Base-by-base conservation (phyloP, 768 basidiomycete species). In the Mycena metata region DNA sequence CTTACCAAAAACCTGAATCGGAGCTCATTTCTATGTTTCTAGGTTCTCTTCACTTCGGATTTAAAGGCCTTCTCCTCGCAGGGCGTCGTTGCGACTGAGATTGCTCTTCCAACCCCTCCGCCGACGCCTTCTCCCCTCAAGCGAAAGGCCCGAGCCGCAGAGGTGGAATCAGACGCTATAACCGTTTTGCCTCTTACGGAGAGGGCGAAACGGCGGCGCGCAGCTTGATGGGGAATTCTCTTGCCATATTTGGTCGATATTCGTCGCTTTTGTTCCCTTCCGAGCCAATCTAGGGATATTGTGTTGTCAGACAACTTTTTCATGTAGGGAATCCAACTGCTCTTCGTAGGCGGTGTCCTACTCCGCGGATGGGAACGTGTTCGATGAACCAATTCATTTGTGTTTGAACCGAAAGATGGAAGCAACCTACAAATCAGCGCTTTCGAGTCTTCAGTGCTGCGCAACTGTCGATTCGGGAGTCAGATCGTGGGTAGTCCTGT, bases 41-140 rank as follows among this genome's bases (percentile, higher is more conserved):
- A 93, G 91, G 89, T 93, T 9, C 79, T 93, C 36, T 93, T 93
- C 68, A 92, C 92, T 1, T 86, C 92, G 10, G 92, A 93, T 71
- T 78, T 93, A 35, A 92, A 90, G 71, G 81, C 86, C 0, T 93
- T 92, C 69, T 84, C 91, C 1, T 76, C 84, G 13, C 87, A 90
- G 67, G 90, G 89, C n/a, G 74, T 86, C 42, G 69, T 63, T 0
- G 66, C 52, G 15, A 50, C 78, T 11, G 76, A 77, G 30, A 77
- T 73, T 17, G 76, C 75, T 24, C 74, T 74, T 13, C 63, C 78
- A 42, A 79, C 78, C 16, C 79, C 81, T 46, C 73, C 76, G 2
- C 67, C 73, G 19, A 70, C 69, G n/a, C 69, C 69, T 15, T 75
- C 80, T 11, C 77, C 79, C 43, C 67, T 72, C 16, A 81, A 83